These are phyloP conservation scores for Calocera viscosa DNA, from an alignment of 768 basidiomycete species.

Conservation along the genomic window DNA sequence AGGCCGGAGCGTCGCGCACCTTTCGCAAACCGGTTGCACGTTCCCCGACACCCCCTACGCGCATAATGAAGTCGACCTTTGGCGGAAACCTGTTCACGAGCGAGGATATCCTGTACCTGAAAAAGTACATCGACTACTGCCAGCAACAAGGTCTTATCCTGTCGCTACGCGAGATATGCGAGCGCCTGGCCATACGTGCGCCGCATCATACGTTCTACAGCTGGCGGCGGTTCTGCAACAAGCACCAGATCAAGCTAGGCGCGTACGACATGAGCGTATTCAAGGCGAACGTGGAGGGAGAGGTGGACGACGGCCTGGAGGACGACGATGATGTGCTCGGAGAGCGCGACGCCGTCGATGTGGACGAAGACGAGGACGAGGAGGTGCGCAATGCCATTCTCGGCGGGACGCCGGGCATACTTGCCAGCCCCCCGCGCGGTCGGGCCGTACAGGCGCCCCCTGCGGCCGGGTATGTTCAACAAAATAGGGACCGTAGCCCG, in stretches of 20 bases:
- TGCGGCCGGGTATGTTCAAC: neutral
- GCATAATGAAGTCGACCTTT: constrained; percentile 79
- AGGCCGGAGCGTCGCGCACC: neutral
- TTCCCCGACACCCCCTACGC: constrained; percentile 70
- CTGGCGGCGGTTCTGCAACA: constrained; percentile 85
- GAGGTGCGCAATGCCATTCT: neutral
- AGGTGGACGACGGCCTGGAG: neutral
- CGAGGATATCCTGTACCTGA: constrained; percentile 71
- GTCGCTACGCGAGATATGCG: constrained; percentile 72
- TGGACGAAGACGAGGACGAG: constrained; percentile 29
- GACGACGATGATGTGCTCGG: constrained; percentile 13
- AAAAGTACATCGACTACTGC: constrained; percentile 82
- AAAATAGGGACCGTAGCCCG: constrained; percentile 30
- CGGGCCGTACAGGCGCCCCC: neutral
- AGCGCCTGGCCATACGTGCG: constrained; percentile 72
- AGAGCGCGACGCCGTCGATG: constrained; percentile 21
- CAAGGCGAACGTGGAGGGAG: constrained; percentile 30
- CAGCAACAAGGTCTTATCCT: constrained; percentile 59
- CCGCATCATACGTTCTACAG: constrained; percentile 92
- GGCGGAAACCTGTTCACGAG: constrained; percentile 79
- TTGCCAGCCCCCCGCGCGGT: neutral
- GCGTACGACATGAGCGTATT: constrained; percentile 67
- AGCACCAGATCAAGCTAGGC: constrained; percentile 79
- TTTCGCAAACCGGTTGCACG: constrained; percentile 32
- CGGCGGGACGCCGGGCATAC: neutral